Evolutionary conservation across 805 yeast species (phyloP).

Genomic region (Lipomyces kockii): DNA sequence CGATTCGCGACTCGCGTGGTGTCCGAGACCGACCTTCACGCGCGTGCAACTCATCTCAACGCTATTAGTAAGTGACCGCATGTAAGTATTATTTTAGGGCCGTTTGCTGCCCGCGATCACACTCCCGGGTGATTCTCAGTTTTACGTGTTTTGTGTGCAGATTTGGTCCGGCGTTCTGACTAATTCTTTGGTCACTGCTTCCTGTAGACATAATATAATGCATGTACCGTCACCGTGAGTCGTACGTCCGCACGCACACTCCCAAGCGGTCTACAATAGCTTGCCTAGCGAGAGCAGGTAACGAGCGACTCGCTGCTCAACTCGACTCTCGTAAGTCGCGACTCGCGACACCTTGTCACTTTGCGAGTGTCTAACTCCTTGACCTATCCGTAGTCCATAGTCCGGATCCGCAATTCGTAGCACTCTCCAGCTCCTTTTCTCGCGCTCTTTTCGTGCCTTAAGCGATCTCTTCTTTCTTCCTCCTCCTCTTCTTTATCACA

Average conservation of each 20-base stretch:
- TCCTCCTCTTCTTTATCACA: constrained; percentile 7
- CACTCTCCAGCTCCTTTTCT: constrained; percentile 12
- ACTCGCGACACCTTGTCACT: not conserved
- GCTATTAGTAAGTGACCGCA: no score
- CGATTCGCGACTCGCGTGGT: not conserved
- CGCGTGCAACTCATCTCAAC: not conserved
- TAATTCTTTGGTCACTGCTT: not conserved
- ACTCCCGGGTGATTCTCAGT: not conserved
- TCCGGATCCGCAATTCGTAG: not conserved
- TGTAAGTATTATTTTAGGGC: not conserved
- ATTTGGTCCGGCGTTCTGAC: not conserved
- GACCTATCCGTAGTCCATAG: not conserved
- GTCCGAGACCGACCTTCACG: not conserved
- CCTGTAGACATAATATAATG: not conserved
- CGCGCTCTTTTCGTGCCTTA: not conserved
- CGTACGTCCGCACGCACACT: not conserved
- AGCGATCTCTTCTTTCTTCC: constrained; percentile 9
- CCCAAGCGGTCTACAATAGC: not conserved
- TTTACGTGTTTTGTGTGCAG: not conserved
- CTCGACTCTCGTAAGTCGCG: not conserved
- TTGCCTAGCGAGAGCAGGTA: not conserved
- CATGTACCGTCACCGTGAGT: not conserved
- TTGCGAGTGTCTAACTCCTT: not conserved
- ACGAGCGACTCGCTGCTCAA: not conserved
- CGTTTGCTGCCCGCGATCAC: not conserved